Evolutionary conservation across 148 eudicot genomes (phyloP).

Genomic region (Cornus controversa): DNA sequence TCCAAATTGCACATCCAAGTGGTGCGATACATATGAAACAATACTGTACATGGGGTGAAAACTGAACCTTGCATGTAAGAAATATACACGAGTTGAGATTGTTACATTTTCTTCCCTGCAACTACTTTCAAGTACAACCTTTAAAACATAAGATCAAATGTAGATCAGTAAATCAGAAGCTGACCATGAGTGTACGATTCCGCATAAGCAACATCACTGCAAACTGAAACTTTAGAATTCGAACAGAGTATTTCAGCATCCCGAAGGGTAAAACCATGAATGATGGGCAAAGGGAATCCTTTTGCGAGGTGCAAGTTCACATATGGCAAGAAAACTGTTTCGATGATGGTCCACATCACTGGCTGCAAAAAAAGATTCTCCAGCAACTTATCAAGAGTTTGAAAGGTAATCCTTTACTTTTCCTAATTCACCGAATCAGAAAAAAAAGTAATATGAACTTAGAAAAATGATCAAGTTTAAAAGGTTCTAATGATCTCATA

Average conservation of each 20-base stretch:
- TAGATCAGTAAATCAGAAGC: slow-evolving; percentile 4
- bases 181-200: slow-evolving; percentile 12
- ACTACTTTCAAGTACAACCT: not conserved
- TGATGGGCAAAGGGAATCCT: slow-evolving; percentile 73
- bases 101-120: not conserved
- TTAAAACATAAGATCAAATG: not conserved
- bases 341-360: slow-evolving; percentile 59
- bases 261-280: slow-evolving; percentile 61
- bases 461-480: not conserved
- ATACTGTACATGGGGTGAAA: slow-evolving; percentile 6
- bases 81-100: not conserved
- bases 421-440: too few relatives aligned
- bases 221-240: slow-evolving; percentile 42
- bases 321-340: slow-evolving; percentile 69
- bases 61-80: not conserved
- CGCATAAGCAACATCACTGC: slow-evolving; percentile 54
- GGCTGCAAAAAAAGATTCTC: slow-evolving; percentile 54
- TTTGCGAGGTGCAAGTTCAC: slow-evolving; percentile 53
- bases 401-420: too few relatives aligned
- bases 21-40: not conserved
- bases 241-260: slow-evolving; percentile 53
- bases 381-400: not conserved
- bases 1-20: not conserved
- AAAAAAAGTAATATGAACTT: not conserved
- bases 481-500: not conserved